Base-by-base conservation (phyloP, 306 rosid species). In the Castanospermum australe region DNA sequence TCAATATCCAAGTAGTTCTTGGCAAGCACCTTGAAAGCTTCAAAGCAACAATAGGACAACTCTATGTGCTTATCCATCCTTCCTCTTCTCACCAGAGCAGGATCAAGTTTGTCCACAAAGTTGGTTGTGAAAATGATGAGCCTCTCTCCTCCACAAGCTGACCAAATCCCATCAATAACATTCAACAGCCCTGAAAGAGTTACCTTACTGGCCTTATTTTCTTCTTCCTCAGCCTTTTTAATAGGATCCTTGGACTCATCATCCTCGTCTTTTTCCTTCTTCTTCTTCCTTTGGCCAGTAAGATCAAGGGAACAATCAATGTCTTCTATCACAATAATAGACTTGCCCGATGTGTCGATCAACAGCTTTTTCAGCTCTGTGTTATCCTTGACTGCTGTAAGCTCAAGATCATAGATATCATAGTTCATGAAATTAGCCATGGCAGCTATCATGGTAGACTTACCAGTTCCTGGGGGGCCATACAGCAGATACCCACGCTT, bases 131-230 rank as follows among this genome's bases (percentile, higher is more conserved):
- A 87, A 20, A 82, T 72, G n/a, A 84, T 67, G 9, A 82, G 22
- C n/a, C 85, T 76, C 22, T 87, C 90, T 32, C 87, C 80, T 5
- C 88, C 88, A 65, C 91, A 84, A 13, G 91, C 87, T 39, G 91
- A 84, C 91, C 91, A 84, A 36, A 87, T 84, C 61, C 91, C 87
- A 28, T 28, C 32, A 28, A 28, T 28, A 28, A 1, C 1, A 28
- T 28, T 28, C 32, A 28, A 28, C 3, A 82, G 65, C 52, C 88
- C 90, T 2, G 90, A 87, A 2, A 84, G 55, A 24, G 90, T 84
- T 2, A 87, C 90, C 35, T 87, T 62, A 9, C 83, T 84, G 32
- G 6, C 44, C 17, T 20, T 63, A 55, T 10, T 62, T 2, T 79
- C 85, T 64, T 87, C 82, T 28, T 48, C 67, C 25, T 42, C 33